These are phyloP conservation scores for Rickenella mellea DNA, from an alignment of 768 basidiomycete genomes.

Conservation along the genomic window DNA sequence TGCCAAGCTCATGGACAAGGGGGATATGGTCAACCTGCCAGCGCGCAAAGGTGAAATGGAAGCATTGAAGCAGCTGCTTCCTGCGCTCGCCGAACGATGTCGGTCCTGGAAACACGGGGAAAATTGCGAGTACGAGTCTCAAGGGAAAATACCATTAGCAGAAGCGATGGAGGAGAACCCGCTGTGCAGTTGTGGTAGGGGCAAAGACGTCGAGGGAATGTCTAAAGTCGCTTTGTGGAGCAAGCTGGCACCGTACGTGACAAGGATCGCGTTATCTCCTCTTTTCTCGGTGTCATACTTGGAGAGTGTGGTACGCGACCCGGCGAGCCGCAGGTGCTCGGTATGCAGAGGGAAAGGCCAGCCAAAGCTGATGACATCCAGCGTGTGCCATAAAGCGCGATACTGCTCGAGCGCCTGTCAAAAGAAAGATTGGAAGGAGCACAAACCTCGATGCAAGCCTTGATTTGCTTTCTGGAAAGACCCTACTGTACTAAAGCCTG, in stretches of 20 bases:
- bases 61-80: slow-evolving; percentile 44
- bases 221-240: slow-evolving; percentile 24
- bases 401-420: slow-evolving; percentile 41
- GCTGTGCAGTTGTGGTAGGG: slow-evolving; percentile 45
- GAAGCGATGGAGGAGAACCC: slow-evolving; percentile 27
- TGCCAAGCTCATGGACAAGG: slow-evolving; percentile 13
- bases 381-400: slow-evolving; percentile 25
- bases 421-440: slow-evolving; percentile 35
- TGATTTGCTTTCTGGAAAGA: no score
- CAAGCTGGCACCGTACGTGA: slow-evolving; percentile 31
- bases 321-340: slow-evolving; percentile 13
- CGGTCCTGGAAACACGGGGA: slow-evolving; percentile 39
- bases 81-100: slow-evolving; percentile 42
- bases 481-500: no score
- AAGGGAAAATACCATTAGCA: slow-evolving; percentile 27
- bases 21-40: slow-evolving; percentile 4
- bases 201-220: slow-evolving; percentile 34
- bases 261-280: slow-evolving; percentile 41
- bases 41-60: slow-evolving; percentile 24
- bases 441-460: slow-evolving; percentile 29
- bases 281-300: slow-evolving; percentile 44
- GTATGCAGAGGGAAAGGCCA: slow-evolving; percentile 22
- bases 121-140: slow-evolving; percentile 37
- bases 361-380: slow-evolving; percentile 23
- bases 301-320: slow-evolving; percentile 24